phyloP scores from a whole-genome alignment of 202 grass and related monocot species.

The Dendrocalamus latiflorus region DNA sequence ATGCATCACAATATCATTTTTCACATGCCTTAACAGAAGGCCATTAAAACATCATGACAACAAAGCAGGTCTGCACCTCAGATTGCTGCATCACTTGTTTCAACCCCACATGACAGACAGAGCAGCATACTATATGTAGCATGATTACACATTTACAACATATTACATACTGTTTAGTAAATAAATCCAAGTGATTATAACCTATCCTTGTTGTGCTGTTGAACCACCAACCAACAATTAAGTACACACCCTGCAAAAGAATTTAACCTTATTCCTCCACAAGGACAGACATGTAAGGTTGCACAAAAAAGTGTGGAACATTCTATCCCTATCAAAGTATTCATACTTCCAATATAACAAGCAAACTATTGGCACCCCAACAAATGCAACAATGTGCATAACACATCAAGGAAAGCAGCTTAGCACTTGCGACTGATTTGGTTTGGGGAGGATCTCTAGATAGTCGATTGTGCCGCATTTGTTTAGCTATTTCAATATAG shows the following conservation, averaged over 20 bases:
- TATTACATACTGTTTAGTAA: neutral
- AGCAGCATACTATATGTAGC: neutral
- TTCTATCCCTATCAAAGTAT: neutral
- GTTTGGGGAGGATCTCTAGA: neutral
- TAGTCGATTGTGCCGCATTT: neutral
- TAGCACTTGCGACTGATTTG: neutral
- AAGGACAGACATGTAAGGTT: neutral
- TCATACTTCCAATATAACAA: neutral
- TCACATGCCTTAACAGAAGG: neutral
- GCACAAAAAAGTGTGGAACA: neutral
- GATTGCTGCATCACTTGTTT: neutral
- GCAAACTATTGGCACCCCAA: neutral
- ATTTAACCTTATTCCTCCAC: neutral
- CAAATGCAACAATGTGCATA: neutral
- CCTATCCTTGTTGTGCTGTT: neutral
- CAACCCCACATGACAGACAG: neutral
- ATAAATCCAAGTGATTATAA: neutral
- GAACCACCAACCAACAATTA: neutral
- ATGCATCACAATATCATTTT: neutral
- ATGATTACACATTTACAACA: neutral
- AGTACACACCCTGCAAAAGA: neutral
- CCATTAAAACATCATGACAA: neutral
- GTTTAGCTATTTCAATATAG: neutral
- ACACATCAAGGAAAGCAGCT: neutral
- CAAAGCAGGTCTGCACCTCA: neutral